Conservation (phyloP, 805 yeast genomes). For the Hemisphaericaspora nanyangensis region DNA sequence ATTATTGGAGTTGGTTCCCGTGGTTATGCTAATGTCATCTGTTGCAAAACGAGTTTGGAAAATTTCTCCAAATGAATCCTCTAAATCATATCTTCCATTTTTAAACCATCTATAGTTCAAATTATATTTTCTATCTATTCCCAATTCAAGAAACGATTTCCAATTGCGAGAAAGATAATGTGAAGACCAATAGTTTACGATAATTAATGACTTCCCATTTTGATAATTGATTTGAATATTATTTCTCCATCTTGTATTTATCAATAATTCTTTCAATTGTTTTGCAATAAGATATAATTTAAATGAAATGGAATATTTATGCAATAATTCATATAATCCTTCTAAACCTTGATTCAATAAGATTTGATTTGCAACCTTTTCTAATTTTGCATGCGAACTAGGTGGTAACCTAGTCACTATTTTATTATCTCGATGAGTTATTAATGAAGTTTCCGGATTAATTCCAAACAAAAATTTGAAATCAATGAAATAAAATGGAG, state of each 20-base stretch:
- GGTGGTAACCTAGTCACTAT: slow-evolving; percentile 28
- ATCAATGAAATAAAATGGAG: slow-evolving; percentile 77
- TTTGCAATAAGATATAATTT: slow-evolving; percentile 58
- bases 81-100: slow-evolving; percentile 42
- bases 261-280: slow-evolving; percentile 47
- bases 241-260: slow-evolving; percentile 53
- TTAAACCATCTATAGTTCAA: slow-evolving; percentile 61
- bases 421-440: slow-evolving; percentile 24
- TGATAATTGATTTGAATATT: slow-evolving; percentile 56
- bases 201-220: slow-evolving; percentile 50
- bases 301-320: slow-evolving; percentile 58
- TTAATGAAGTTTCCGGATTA: slow-evolving; percentile 30
- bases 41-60: background rate
- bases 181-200: slow-evolving; percentile 59
- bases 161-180: slow-evolving; percentile 43
- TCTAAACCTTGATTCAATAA: slow-evolving; percentile 44
- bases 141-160: slow-evolving; percentile 58
- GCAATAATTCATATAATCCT: slow-evolving; percentile 55
- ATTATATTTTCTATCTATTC: slow-evolving; percentile 45
- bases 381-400: slow-evolving; percentile 40
- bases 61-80: slow-evolving; percentile 13
- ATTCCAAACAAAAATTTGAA: slow-evolving; percentile 61
- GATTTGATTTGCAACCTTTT: slow-evolving; percentile 51
- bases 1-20: background rate
- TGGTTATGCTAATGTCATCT: background rate